phyloP scores from a whole-genome alignment of 495 filamentous ascomycete genomes.

The Penicillium flavigenum region DNA sequence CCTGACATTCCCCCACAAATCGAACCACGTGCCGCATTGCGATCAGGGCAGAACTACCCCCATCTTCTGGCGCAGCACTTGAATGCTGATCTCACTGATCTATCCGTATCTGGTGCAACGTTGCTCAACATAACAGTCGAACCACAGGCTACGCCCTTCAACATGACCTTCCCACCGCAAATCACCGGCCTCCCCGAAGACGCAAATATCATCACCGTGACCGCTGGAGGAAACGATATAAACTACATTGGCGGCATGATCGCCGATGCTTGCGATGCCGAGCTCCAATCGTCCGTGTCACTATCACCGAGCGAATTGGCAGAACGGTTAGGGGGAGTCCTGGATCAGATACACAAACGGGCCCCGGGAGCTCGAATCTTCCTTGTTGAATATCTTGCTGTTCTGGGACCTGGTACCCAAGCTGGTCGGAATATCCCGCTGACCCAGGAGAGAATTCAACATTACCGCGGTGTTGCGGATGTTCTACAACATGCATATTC shows the following conservation, averaged over 20 bases:
- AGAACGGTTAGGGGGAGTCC: conserved; percentile 30
- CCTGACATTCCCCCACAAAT: conserved; percentile 42
- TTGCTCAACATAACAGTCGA: conserved; percentile 41
- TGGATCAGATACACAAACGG: conserved; percentile 38
- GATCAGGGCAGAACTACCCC: conserved; percentile 44
- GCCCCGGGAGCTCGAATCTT: conserved; percentile 37
- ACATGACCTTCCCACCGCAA: conserved; percentile 38
- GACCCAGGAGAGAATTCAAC: conserved; percentile 31
- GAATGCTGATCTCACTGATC: conserved; percentile 39
- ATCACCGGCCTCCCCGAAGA: conserved; percentile 34
- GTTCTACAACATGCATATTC: conserved; percentile 31
- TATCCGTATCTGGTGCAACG: conserved; percentile 44
- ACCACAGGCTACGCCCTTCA: conserved; percentile 29
- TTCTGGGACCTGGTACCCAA: conserved; percentile 37
- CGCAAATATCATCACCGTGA: conserved; percentile 41
- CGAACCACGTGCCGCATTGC: conserved; percentile 28
- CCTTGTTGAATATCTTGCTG: conserved; percentile 46
- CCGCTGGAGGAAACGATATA: conserved; percentile 48
- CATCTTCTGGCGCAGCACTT: conserved; percentile 37
- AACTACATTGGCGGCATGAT: conserved; percentile 44
- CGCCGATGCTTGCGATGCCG: conserved; percentile 25
- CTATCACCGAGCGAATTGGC: conserved; percentile 28
- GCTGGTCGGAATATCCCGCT: conserved; percentile 36
- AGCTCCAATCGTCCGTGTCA: conserved; percentile 3
- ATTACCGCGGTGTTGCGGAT: conserved; percentile 31